A percentile compares a stretch with the other conserved stretches of the same genome.
These are phyloP conservation scores for Tuctoria greenei DNA, from an alignment of 176 grass and related monocot genomes.

Conservation along the genomic window DNA sequence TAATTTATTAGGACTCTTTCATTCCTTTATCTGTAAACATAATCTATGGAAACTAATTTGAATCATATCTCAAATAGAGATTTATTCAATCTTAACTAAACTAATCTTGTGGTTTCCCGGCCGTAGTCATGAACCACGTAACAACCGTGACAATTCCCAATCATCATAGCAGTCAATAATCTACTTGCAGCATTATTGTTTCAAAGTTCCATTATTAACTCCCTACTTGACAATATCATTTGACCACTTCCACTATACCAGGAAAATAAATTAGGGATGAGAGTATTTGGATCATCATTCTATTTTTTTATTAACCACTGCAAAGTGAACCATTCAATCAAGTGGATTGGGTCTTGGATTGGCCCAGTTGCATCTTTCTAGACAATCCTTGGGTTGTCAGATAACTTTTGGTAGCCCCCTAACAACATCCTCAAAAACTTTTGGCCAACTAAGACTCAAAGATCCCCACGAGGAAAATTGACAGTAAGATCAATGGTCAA, in stretches of 20 bases:
- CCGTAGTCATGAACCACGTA: no score
- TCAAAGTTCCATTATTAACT: background rate
- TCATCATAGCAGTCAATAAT: background rate
- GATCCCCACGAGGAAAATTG: background rate
- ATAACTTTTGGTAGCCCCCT: no score
- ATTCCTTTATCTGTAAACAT: no score
- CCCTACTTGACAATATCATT: background rate
- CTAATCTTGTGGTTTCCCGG: no score
- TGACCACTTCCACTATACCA: no score
- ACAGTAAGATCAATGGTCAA: constrained; percentile 21
- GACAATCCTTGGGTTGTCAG: background rate
- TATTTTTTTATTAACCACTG: no score
- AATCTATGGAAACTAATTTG: no score
- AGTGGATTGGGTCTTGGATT: background rate
- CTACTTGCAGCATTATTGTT: background rate
- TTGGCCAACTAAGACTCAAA: background rate
- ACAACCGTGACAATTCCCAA: no score
- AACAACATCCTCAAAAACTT: background rate
- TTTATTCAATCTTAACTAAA: no score
- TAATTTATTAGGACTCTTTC: no score
- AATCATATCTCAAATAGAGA: no score
- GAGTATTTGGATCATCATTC: background rate
- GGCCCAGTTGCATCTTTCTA: background rate
- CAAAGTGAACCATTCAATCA: background rate
- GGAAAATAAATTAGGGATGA: background rate